Base-by-base conservation (phyloP, 495 filamentous ascomycete genomes). In the Penicillium coprophilum region DNA sequence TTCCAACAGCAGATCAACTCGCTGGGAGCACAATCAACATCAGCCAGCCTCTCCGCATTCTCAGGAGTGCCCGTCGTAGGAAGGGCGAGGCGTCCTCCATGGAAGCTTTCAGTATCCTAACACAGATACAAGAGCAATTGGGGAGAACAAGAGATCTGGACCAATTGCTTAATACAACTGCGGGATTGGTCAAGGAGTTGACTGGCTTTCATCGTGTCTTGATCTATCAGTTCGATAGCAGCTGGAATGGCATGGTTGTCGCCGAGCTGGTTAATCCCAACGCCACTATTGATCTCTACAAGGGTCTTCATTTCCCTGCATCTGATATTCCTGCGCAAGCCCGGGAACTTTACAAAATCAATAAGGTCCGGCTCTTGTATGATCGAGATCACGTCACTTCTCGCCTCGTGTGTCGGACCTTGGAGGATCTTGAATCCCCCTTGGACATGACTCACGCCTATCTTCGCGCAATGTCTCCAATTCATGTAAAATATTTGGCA, bases 121-220 rank as follows among this genome's bases (percentile, higher is more conserved):
- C 65, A 4, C 73, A 76, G 34, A 66, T 88, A 81, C 56, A 94
- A 90, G 72, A 89, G 89, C 47, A 76, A 46, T 51, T 77, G 20
- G 62, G 59, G 13, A 60, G 71, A 30, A 57, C 73, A 6, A 50
- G 70, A 28, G 69, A 54, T 45, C 36, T 75, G 6, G 72, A 96
- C 87, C 59, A 92, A 87, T 59, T 77, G 1, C 52, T 77, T 15
- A 72, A 76, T 24, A 74, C 62, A 1, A 69, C 73, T 0, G 60
- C 70, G 0, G 72, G 75, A 1, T 53, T 76, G 8, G 75, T 74
- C 1, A 76, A 95, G 64, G 92, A 96, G 57, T 69, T 97, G 28
- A 96, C 91, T 0, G 92, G 92, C 0, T 97, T 97, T 61, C 91
- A 96, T 62, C 88, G 92, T 2, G 88, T 96, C 10, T 88, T 96